Evolutionary conservation across 139 green algal genomes (phyloP).

Genomic region (Tetradesmus lagerheimii): DNA sequence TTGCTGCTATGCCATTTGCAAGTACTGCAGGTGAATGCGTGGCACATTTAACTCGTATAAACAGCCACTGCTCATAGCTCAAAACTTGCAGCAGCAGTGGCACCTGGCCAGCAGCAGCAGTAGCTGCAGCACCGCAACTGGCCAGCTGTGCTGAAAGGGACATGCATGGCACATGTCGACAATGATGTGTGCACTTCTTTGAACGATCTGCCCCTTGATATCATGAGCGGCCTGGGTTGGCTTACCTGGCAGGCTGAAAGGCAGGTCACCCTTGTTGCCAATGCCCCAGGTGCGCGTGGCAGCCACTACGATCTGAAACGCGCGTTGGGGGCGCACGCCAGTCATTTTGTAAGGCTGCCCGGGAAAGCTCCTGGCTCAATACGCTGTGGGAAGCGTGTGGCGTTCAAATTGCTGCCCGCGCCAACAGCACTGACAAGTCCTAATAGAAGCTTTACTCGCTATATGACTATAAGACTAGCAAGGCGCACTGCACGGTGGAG

Average conservation of each 20-base stretch:
- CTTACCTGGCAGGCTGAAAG: conserved; percentile 69
- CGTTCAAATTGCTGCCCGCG: neutral
- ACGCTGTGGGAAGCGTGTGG: neutral
- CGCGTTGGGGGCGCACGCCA: neutral
- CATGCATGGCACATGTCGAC: neutral
- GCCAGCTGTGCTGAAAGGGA: neutral
- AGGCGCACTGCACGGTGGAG: neutral
- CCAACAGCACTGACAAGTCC: neutral
- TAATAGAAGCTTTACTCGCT: neutral
- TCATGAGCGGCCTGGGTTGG: neutral
- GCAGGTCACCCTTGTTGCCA: conserved; percentile 77
- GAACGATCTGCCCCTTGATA: neutral
- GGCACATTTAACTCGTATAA: neutral
- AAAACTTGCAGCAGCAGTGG: conserved; percentile 7
- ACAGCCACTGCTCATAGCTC: neutral
- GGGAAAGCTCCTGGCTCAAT: neutral
- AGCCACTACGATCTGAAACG: conserved; percentile 94
- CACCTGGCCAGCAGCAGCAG: neutral
- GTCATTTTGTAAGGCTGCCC: neutral
- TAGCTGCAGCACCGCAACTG: neutral
- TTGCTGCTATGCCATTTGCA: too few relatives aligned
- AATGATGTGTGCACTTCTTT: neutral
- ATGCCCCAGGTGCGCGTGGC: conserved; percentile 88
- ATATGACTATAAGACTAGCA: neutral
- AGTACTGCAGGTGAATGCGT: too few relatives aligned